A percentile compares a stretch with the other conserved stretches of the same genome.
Conservation (phyloP, 768 basidiomycete genomes). For the Naganishia antarctica region DNA sequence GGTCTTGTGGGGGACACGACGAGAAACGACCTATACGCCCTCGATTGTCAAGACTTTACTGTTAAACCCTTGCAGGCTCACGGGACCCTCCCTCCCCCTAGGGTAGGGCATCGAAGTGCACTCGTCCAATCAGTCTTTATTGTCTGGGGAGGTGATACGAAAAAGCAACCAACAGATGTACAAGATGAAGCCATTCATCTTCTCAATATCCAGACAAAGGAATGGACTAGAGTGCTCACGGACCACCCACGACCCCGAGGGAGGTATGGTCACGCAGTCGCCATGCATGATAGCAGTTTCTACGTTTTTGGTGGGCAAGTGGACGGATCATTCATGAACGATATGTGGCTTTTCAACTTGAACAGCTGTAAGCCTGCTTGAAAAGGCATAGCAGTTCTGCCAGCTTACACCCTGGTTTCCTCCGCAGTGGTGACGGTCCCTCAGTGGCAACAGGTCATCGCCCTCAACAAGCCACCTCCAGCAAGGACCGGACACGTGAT, state of each 20-base stretch:
- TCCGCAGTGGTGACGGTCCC: constrained; percentile 69
- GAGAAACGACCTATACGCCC: constrained; percentile 87
- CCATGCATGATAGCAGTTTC: constrained; percentile 86
- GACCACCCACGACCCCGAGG: constrained; percentile 74
- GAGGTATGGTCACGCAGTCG: constrained; percentile 91
- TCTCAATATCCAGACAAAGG: constrained; percentile 83
- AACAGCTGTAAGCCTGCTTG: constrained; percentile 68
- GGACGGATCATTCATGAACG: constrained; percentile 87
- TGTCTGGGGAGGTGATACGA: constrained; percentile 98
- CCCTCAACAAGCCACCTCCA: constrained; percentile 58
- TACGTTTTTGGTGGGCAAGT: constrained; percentile 96
- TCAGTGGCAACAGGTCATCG: constrained; percentile 71
- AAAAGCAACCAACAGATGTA: constrained; percentile 63
- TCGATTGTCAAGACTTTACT: constrained; percentile 71
- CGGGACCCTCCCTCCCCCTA: constrained; percentile 78
- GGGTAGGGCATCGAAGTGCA: constrained; percentile 96
- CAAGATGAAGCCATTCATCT: constrained; percentile 92
- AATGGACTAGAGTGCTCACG: constrained; percentile 86
- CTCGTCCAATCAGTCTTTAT: constrained; percentile 92
- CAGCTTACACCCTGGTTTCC: constrained; percentile 22
- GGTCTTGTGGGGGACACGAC: constrained; percentile 87
- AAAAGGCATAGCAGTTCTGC: background rate
- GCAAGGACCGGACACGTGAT: constrained; percentile 88
- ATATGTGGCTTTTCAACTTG: constrained; percentile 93
- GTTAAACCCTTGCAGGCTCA: constrained; percentile 78